Percentiles rank a stretch among this genome's conserved stretches.
Evolutionary conservation across 2,329 filamentous ascomycete genomes (phyloP).

Genomic region (Colletotrichum nymphaeae): DNA sequence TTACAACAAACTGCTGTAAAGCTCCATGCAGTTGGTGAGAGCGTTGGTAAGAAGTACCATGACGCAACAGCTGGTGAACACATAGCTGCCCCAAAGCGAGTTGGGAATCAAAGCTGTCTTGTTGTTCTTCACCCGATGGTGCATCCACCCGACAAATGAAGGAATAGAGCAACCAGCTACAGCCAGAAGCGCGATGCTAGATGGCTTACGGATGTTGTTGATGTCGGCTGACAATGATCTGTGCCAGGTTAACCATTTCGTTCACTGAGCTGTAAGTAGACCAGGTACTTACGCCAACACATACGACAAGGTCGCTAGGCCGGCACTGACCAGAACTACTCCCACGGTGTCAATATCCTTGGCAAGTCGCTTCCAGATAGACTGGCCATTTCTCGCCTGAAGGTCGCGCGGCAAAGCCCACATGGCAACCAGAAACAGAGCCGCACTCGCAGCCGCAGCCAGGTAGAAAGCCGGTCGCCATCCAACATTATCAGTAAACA

Average conservation of each 20-base stretch:
- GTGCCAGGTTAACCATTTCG: constrained; percentile 36
- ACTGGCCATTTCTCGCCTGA: constrained; percentile 48
- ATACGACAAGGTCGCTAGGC: constrained; percentile 8
- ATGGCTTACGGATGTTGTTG: neutral
- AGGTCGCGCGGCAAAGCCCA: constrained; percentile 50
- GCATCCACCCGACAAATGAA: constrained; percentile 10
- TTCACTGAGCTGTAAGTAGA: constrained; percentile 46
- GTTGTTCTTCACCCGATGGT: neutral
- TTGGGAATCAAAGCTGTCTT: constrained; percentile 59
- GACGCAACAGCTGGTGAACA: constrained; percentile 63
- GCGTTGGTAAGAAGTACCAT: constrained; percentile 54
- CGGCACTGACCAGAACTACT: neutral
- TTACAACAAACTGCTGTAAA: constrained; percentile 54
- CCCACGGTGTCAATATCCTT: constrained; percentile 22
- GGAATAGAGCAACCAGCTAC: neutral
- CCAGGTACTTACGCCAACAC: constrained; percentile 14
- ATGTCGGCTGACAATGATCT: constrained; percentile 14
- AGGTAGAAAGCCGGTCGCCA: constrained; percentile 24
- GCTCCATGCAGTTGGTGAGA: constrained; percentile 54
- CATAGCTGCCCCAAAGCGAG: constrained; percentile 62
- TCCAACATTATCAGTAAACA: constrained; percentile 10
- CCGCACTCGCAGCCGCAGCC: constrained; percentile 44
- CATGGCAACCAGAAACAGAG: constrained; percentile 52
- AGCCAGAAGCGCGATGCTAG: constrained; percentile 1
- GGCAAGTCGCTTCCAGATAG: neutral